Percentiles rank a stretch among this genome's conserved stretches.
Evolutionary conservation across 306 rosid genomes (phyloP).

Genomic region (Quercus agrifolia): DNA sequence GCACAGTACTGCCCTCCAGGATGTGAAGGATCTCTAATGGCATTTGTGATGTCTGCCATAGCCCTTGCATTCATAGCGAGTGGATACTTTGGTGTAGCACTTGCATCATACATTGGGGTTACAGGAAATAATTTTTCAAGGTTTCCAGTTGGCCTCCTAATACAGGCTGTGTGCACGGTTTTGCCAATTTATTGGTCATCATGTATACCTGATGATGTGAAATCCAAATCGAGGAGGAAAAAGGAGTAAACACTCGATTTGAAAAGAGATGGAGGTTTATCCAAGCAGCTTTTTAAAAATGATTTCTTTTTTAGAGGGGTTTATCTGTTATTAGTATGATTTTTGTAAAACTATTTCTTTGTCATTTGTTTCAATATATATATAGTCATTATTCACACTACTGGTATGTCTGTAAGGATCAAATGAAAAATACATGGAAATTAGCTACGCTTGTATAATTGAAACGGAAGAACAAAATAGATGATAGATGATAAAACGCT

Average conservation of each 20-base stretch:
- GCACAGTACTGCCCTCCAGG: conserved; percentile 80
- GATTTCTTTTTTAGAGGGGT: too few species aligned
- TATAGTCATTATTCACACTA: neutral
- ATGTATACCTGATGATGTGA: conserved; percentile 53
- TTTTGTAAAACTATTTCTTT: too few species aligned
- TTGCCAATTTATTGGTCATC: conserved; percentile 79
- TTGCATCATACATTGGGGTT: conserved; percentile 60
- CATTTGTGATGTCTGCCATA: conserved; percentile 73
- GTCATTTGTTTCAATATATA: neutral
- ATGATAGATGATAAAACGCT: too few species aligned
- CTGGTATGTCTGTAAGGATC: too few species aligned
- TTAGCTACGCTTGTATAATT: too few species aligned
- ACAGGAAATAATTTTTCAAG: conserved; percentile 72
- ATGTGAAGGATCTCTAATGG: conserved; percentile 95
- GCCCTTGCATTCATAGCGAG: conserved; percentile 77
- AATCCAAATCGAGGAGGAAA: conserved; percentile 33
- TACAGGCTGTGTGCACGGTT: conserved; percentile 70
- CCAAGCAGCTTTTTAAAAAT: too few species aligned
- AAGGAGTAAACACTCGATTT: conserved; percentile 19
- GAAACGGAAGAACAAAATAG: neutral
- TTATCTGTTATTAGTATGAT: too few species aligned
- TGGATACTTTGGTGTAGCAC: conserved; percentile 83
- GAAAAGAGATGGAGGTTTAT: neutral
- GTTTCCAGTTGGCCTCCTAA: conserved; percentile 54
- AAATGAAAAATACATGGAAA: too few species aligned